A percentile compares a stretch with the other conserved stretches of the same genome.
Conservation (phyloP, 1,284 basidiomycete genomes). For the Naganishia liquefaciens region DNA sequence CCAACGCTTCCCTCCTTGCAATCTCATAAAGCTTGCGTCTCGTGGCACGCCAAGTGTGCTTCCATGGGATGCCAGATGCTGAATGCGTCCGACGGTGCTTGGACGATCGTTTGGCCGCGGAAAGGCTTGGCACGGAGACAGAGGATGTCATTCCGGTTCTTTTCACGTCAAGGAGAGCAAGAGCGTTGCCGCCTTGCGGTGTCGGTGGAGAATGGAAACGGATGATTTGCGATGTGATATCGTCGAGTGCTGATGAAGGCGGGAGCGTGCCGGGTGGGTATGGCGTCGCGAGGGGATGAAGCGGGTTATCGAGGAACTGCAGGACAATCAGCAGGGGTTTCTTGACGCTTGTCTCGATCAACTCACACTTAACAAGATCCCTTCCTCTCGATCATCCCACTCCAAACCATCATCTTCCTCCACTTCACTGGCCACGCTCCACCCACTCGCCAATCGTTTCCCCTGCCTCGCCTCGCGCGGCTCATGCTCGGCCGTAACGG, state of each 20-base stretch:
- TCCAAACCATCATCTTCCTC: constrained; percentile 34
- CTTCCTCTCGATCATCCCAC: constrained; percentile 48
- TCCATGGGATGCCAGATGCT: constrained; percentile 39
- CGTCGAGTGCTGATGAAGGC: constrained; percentile 46
- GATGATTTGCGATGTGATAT: constrained; percentile 47
- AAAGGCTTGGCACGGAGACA: constrained; percentile 16
- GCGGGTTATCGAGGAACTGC: constrained; percentile 48
- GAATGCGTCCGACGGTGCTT: constrained; percentile 32
- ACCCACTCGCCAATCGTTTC: neutral
- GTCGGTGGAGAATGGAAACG: constrained; percentile 31
- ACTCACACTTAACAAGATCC: constrained; percentile 45
- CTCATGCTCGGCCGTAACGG: constrained; percentile 18
- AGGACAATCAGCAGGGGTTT: neutral
- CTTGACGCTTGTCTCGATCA: neutral
- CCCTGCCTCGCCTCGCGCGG: constrained; percentile 10
- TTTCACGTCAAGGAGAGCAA: constrained; percentile 24
- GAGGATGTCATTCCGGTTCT: constrained; percentile 27
- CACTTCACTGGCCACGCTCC: constrained; percentile 33
- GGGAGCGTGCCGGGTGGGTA: constrained; percentile 51
- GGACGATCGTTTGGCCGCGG: neutral
- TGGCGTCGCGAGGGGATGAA: constrained; percentile 40
- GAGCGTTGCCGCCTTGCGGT: neutral
- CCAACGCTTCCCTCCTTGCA: constrained; percentile 40
- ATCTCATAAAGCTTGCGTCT: constrained; percentile 45
- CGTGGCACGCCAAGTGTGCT: constrained; percentile 46